Evolutionary conservation across 176 grass and related monocot species (phyloP).

Genomic region (Bonia amplexicaulis): DNA sequence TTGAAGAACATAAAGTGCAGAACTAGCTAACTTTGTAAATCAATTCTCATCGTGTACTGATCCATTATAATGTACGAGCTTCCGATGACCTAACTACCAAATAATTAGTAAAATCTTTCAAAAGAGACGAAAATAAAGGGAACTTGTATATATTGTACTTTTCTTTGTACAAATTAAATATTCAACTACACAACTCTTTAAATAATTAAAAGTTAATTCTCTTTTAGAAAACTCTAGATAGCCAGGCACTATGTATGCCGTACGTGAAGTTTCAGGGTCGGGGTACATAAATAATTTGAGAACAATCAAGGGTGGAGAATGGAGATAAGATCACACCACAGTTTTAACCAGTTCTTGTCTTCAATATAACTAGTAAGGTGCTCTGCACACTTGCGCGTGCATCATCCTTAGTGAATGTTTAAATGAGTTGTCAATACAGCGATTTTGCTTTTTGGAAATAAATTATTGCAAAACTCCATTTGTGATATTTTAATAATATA

Average conservation of each 20-base stretch:
- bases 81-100: background rate
- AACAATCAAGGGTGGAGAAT: background rate
- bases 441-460: too few species aligned
- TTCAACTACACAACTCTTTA: background rate
- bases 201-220: too few species aligned
- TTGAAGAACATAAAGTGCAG: background rate
- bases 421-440: too few species aligned
- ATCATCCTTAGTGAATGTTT: too few species aligned
- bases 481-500: too few species aligned
- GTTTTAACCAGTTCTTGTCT: too few species aligned
- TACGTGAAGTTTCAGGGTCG: too few species aligned
- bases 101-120: background rate
- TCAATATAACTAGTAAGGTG: too few species aligned
- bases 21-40: background rate
- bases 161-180: background rate
- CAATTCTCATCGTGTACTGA: background rate
- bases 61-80: background rate
- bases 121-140: background rate
- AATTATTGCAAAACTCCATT: too few species aligned
- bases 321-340: background rate
- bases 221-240: too few species aligned
- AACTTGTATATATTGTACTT: background rate
- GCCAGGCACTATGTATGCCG: too few species aligned
- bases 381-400: accelerated
- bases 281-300: background rate